Conservation (phyloP, 1,284 basidiomycete species). For the Cryptococcus floricola region DNA sequence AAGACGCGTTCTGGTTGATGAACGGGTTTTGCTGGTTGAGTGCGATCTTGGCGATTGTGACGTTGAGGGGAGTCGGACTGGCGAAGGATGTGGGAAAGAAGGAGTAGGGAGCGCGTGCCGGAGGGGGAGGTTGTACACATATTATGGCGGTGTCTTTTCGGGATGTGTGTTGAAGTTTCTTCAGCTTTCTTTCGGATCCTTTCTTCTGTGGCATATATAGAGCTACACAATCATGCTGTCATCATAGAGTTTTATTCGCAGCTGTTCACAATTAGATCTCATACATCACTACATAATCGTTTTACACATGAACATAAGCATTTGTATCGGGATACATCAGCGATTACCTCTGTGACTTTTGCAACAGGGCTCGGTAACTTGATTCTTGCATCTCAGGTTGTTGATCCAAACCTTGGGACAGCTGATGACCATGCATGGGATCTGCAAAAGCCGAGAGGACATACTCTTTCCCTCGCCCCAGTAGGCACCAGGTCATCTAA, state of each 20-base stretch:
- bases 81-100: slow-evolving; percentile 19
- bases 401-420: too few relatives aligned
- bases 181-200: neutral
- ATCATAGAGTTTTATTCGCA: too few relatives aligned
- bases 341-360: too few relatives aligned
- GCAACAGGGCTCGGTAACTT: too few relatives aligned
- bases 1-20: slow-evolving; percentile 25
- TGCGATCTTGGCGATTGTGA: slow-evolving; percentile 10
- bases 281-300: neutral
- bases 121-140: too few relatives aligned
- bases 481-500: neutral
- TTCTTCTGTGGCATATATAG: neutral
- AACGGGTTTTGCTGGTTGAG: slow-evolving; percentile 20
- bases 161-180: too few relatives aligned
- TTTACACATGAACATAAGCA: neutral
- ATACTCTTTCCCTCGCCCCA: too few relatives aligned
- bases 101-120: neutral
- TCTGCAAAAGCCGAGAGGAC: too few relatives aligned
- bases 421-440: too few relatives aligned
- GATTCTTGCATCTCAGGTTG: too few relatives aligned
- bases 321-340: too few relatives aligned
- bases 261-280: neutral
- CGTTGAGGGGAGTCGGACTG: slow-evolving; percentile 15
- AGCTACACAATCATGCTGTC: neutral
- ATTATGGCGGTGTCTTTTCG: too few relatives aligned